phyloP scores from a whole-genome alignment of 2,329 filamentous ascomycete genomes.

The Leptosphaerulina australis region DNA sequence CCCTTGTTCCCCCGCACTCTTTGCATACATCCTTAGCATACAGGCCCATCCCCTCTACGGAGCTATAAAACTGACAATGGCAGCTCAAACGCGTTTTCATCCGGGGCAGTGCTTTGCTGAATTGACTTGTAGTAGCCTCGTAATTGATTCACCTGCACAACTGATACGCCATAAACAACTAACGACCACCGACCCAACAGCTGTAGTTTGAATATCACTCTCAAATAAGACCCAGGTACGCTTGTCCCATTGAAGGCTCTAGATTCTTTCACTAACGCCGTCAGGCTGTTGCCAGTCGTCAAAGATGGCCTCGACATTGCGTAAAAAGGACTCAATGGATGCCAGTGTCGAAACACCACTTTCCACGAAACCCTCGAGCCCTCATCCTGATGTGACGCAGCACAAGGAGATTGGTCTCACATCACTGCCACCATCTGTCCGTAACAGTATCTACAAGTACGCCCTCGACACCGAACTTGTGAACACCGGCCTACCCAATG shows the following conservation, averaged over 20 bases:
- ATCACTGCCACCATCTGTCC: conserved; percentile 36
- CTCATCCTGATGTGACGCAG: conserved; percentile 15
- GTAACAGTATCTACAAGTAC: conserved; percentile 44
- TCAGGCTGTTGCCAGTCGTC: neutral
- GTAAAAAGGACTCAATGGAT: conserved; percentile 44
- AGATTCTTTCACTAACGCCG: neutral
- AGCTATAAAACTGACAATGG: conserved; percentile 16
- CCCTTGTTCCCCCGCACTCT: conserved; percentile 39
- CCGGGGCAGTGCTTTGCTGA: neutral
- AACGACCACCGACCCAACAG: neutral
- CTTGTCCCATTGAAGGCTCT: neutral
- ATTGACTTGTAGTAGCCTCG: neutral
- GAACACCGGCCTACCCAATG: conserved; percentile 34
- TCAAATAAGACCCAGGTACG: neutral
- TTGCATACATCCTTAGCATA: neutral
- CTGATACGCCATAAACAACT: neutral
- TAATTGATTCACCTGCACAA: neutral
- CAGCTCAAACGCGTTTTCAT: neutral
- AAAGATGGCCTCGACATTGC: conserved; percentile 14
- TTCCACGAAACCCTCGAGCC: conserved; percentile 20
- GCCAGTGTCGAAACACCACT: conserved; percentile 22
- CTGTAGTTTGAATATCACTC: neutral
- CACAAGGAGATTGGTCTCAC: conserved; percentile 38
- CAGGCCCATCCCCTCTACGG: neutral
- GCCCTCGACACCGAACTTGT: conserved; percentile 45